These are phyloP conservation scores for Pleurotus sapidus DNA, from an alignment of 768 basidiomycete species.

Conservation along the genomic window DNA sequence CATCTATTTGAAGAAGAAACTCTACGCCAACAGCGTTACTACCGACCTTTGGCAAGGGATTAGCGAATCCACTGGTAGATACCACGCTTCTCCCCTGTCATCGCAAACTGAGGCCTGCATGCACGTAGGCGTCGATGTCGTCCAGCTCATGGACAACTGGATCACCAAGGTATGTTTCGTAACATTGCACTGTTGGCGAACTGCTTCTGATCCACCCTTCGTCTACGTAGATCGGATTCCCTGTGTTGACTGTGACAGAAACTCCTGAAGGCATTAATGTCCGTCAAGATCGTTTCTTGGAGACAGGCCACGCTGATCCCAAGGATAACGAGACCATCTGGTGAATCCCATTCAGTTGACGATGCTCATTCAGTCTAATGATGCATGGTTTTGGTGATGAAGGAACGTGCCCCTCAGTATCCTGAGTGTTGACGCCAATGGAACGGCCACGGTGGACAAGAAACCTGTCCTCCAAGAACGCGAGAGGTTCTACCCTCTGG, in stretches of 20 bases:
- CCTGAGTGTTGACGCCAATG: constrained; percentile 53
- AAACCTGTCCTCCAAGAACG: constrained; percentile 64
- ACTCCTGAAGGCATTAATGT: constrained; percentile 67
- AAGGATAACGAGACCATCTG: constrained; percentile 89
- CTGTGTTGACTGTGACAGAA: constrained; percentile 86
- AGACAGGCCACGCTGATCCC: constrained; percentile 73
- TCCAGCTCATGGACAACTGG: constrained; percentile 89
- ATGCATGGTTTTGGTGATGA: neutral
- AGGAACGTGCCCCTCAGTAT: constrained; percentile 84
- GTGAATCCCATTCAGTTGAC: constrained; percentile 30
- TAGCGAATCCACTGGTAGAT: constrained; percentile 58
- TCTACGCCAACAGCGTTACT: constrained; percentile 84
- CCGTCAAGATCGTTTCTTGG: constrained; percentile 90
- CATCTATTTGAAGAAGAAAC: constrained; percentile 84
- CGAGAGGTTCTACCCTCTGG: constrained; percentile 65
- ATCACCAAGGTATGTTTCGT: constrained; percentile 62
- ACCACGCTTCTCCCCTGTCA: neutral
- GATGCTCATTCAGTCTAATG: neutral
- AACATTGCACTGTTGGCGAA: neutral
- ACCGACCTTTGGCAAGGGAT: constrained; percentile 89
- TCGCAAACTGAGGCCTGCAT: too few species aligned
- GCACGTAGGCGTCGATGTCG: constrained; percentile 56
- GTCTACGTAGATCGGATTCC: constrained; percentile 63
- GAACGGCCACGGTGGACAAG: constrained; percentile 58
- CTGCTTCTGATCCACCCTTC: too few species aligned